Evolutionary conservation across 2,329 filamentous ascomycete genomes (phyloP).

Genomic region (Pseudovirgaria hyperparasitica): DNA sequence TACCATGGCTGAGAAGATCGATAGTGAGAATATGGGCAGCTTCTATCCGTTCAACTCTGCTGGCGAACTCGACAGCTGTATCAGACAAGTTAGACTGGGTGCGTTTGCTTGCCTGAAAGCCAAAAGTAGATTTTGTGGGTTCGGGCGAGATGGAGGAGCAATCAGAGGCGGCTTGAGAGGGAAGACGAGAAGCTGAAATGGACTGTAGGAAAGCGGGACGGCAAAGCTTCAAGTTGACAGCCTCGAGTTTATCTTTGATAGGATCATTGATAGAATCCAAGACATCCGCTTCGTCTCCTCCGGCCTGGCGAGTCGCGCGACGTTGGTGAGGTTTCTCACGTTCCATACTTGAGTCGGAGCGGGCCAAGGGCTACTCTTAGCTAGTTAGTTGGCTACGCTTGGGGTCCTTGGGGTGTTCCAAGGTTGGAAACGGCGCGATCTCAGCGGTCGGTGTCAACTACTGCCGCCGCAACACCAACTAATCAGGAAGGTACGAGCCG

Average conservation of each 20-base stretch:
- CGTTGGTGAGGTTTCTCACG: too few relatives aligned
- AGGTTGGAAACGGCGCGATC: too few relatives aligned
- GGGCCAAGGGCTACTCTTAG: too few relatives aligned
- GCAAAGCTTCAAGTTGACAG: slow-evolving; percentile 18
- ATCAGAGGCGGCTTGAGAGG: slow-evolving; percentile 25
- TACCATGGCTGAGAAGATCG: slow-evolving; percentile 21
- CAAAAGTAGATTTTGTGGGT: slow-evolving; percentile 20
- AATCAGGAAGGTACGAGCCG: too few relatives aligned
- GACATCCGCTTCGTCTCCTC: too few relatives aligned
- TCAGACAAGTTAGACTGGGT: slow-evolving; percentile 7
- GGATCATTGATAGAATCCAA: too few relatives aligned
- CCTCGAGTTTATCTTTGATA: slow-evolving; percentile 20
- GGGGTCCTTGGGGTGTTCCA: too few relatives aligned
- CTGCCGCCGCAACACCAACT: too few relatives aligned
- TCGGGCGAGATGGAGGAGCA: slow-evolving; percentile 16
- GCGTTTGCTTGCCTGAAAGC: slow-evolving; percentile 1
- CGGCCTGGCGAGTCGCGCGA: too few relatives aligned
- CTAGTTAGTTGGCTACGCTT: too few relatives aligned
- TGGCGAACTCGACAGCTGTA: slow-evolving; percentile 11
- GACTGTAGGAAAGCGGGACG: slow-evolving; percentile 21
- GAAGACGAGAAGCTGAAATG: slow-evolving; percentile 22
- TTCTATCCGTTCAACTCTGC: slow-evolving; percentile 14
- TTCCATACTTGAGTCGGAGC: too few relatives aligned
- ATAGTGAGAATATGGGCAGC: slow-evolving; percentile 19
- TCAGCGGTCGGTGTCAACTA: too few relatives aligned